Percentiles rank a stretch among this genome's conserved stretches.
phyloP scores from a whole-genome alignment of 2,329 filamentous ascomycete genomes.

The Apiospora sp. region DNA sequence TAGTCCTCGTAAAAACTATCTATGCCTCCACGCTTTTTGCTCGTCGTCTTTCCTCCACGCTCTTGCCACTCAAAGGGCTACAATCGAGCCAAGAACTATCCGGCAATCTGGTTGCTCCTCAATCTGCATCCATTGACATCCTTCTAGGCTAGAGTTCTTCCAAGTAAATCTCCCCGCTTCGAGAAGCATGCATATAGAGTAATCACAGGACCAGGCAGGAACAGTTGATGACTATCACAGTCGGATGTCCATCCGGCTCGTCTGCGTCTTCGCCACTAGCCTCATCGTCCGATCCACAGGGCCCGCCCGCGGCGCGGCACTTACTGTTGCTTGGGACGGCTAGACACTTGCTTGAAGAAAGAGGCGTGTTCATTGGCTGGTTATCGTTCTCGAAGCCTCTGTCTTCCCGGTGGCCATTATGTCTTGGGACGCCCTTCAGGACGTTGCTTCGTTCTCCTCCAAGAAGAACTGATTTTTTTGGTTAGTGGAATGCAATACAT shows the following conservation, averaged over 20 bases:
- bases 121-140: conserved; percentile 6
- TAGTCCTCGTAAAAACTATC: neutral
- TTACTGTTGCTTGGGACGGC: conserved; percentile 55
- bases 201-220: conserved; percentile 63
- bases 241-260: conserved; percentile 65
- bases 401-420: conserved; percentile 43
- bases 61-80: neutral
- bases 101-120: conserved; percentile 4
- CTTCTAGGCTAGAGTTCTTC: neutral
- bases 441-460: conserved; percentile 73
- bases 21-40: neutral
- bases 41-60: neutral
- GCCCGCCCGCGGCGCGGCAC: conserved; percentile 34
- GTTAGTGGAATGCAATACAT: neutral
- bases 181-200: neutral
- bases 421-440: conserved; percentile 67
- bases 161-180: neutral
- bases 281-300: conserved; percentile 52
- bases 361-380: conserved; percentile 30
- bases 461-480: conserved; percentile 79
- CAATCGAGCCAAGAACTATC: neutral
- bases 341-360: conserved; percentile 54
- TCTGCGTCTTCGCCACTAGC: conserved; percentile 70
- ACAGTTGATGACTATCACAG: conserved; percentile 71
- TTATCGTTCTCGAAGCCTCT: conserved; percentile 4